Evolutionary conservation across 192 early-diverging fungal genomes (phyloP), one percentile per base, ranked within the genome.

Genomic region (Allomyces macrogynus): DNA sequence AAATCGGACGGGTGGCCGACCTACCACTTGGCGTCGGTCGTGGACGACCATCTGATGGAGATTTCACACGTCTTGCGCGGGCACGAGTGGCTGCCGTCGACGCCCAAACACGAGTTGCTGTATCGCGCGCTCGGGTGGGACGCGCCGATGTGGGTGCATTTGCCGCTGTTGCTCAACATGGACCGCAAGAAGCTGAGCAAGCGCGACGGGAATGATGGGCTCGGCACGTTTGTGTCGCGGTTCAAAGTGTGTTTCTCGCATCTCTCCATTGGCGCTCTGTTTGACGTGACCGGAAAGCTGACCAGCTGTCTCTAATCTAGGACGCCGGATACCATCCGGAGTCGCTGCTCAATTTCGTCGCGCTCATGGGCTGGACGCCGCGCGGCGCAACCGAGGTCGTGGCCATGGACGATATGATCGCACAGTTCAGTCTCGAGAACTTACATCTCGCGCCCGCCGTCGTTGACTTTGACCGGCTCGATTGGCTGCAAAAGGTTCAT

Each of bases 31-130:
- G 93, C 93, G 0, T 93, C 92, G 68, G 93, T 97, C 1, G 87
- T 94, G 1, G 93, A 97, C 70, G 93, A 97, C 68, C 83, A 89
- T 63, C 61, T 82, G 10, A 97, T 97, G 93, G 77, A 77, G 12
- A 88, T 97, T 61, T 90, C 91, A 1, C 91, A 94, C 70, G 91
- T 97, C 20, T 70, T 97, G 43, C 81, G 93, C 49, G 93, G 93
- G 49, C 90, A 94, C 74, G 93, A 97, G 74, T 97, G 93, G 93
- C 78, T 97, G 27, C 78, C 90, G 23, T 93, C 91, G 10, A 93
- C 90, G 11, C 91, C 93, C 43, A 94, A 93, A 68, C 93, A 97
- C 75, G 67, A 89, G 2, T 69, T 90, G 5, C 77, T 97, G 22
- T 93, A 93, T 73, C 67, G 74, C 23, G 86, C 89, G 22, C 81